Evolutionary conservation across 352 stramenopile species (phyloP), one percentile per base, ranked within the genome.

Genomic region (Phytophthora niederhauseri): DNA sequence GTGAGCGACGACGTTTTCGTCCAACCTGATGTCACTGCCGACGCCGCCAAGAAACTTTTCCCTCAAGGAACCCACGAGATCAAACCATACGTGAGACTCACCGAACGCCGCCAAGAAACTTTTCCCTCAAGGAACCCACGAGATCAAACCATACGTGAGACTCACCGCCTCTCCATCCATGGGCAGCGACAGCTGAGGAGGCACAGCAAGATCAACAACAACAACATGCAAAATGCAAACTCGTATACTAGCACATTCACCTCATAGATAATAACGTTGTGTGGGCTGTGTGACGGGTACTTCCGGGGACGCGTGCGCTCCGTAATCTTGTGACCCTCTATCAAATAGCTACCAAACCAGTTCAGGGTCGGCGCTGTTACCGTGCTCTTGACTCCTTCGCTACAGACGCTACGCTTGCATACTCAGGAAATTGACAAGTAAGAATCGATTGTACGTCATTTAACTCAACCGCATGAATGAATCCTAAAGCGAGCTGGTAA

Each of bases 1-100:
- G 73, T 93, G 62, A 94, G 87, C 64, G 87, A 95, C 50, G 87
- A 95, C 52, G 87, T 95, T 41, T 94, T 95, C 45, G 69, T 95
- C n/a, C 84, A 92, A 50, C 87, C 87, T 4, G 78, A 89, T 38
- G 57, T 95, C 38, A 72, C 74, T 12, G 74, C 50, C 12, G 81
- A 88, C 43, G 82, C 82, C n/a, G 86, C 86, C 64, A 93, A 91
- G 70, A 81, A 85, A 70, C 69, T 95, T 30, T 95, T 95, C 45
- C 83, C 85, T 22, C 80, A 93, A 55, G 87, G 87, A 48, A 89
- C 90, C 56, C 85, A 94, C 73, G 86, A 93, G 64, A 91, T 95
- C 69, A 93, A 91, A 63, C 73, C 82, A 12, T 96, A 94, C 64
- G 66, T n/a, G n/a, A n/a, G n/a, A n/a, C n/a, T n/a, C n/a, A n/a